Evolutionary conservation across 352 stramenopile genomes (phyloP).

Genomic region (Phytophthora aleatoria): DNA sequence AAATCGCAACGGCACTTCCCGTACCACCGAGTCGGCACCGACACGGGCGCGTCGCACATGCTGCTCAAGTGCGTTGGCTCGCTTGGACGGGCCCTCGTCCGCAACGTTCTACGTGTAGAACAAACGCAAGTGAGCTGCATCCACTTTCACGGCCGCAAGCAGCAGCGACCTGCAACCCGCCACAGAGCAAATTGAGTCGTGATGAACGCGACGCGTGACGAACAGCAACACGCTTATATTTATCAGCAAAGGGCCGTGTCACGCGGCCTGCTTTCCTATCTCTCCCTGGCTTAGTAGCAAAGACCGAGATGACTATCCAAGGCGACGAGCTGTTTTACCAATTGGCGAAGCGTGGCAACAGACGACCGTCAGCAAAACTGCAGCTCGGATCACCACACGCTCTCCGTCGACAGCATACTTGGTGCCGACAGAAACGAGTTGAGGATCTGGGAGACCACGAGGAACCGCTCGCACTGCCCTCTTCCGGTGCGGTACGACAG

Average conservation of each 20-base stretch:
- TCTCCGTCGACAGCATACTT: slow-evolving; percentile 20
- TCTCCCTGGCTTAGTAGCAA: not conserved
- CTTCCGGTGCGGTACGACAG: slow-evolving; percentile 45
- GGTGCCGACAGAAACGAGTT: slow-evolving; percentile 59
- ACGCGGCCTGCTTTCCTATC: not conserved
- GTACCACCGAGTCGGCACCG: slow-evolving; percentile 29
- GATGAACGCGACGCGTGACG: not conserved
- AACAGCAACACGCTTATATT: slow-evolving; percentile 6
- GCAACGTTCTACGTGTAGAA: not conserved
- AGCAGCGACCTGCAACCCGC: not conserved
- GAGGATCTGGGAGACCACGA: slow-evolving; percentile 53
- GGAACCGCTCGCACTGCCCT: slow-evolving; percentile 51
- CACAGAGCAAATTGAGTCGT: not conserved
- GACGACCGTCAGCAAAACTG: not conserved
- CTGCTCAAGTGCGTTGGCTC: not conserved
- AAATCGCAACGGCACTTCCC: slow-evolving; percentile 20
- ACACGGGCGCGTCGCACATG: slow-evolving; percentile 15
- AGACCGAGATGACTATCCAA: not conserved
- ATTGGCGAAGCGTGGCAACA: not conserved
- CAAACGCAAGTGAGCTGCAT: too few species aligned
- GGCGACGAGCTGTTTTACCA: not conserved
- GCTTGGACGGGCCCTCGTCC: not conserved
- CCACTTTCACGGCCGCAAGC: too few species aligned
- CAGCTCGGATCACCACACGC: slow-evolving; percentile 20
- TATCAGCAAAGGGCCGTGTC: not conserved